Base-by-base conservation (phyloP, 176 grass and related monocot species). In the Poa pratensis region DNA sequence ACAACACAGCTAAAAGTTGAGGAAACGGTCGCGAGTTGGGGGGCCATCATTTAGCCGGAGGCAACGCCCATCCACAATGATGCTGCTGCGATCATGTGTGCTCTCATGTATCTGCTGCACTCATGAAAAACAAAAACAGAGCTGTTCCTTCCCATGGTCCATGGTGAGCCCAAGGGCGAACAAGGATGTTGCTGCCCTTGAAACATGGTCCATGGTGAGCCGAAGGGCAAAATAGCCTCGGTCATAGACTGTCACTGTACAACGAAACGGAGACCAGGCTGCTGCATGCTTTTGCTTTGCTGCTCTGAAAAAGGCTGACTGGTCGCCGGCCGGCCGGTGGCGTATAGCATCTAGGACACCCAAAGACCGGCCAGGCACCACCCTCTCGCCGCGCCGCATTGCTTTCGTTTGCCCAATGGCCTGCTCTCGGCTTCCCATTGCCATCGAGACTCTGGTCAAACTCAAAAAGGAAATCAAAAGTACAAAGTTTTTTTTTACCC, bases 1-100 rank as follows among this genome's bases (percentile, higher is more conserved):
- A 5, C 5, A 64, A 64, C 3, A 48, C 46, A 48, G 39, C 39
- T 40, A 1, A 40, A 40, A 40, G 61, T 65, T 18, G 62, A 27
- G 30, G 62, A 65, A 14, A 65, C 34, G 39, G 27, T 68, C 37
- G 64, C 5, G 20, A 45, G 43, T 43, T 75, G 72, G 8, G 45
- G 45, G 45, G 46, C 45, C 45, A 75, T 75, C 72, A 75, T 75
- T 35, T 51, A 18, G 72, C 14, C 46, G 46, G 24, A 51, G 23
- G 46, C 70, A 74, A 43, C 43, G 23, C 71, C 24, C 48, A 51
- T 27, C 72, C 72, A 51, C 46, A 52, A 75, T 74, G 71, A 49
- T 74, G 71, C 46, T 16, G 1, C 71, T 30, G 15, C 24, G 72
- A 75, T 75, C 46, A 75, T 52, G 72, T 17, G 43, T 74, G 2